Evolutionary conservation across 148 eudicot genomes (phyloP).

Genomic region (Amaranthus palmeri): DNA sequence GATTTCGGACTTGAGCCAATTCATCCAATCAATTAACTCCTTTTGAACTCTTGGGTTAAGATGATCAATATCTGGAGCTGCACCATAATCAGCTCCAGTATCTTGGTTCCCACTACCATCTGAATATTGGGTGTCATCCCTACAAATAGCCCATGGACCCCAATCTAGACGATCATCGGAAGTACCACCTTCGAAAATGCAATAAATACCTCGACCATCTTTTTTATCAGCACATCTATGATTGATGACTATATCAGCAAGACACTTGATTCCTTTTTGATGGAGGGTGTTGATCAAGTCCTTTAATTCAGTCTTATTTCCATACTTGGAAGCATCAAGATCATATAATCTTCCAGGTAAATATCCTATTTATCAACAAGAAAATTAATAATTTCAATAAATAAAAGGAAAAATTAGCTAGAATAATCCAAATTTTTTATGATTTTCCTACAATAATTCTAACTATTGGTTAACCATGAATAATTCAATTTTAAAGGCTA

Average conservation of each 20-base stretch:
- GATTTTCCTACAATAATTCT: too few relatives aligned
- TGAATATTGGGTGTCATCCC: conserved; percentile 44
- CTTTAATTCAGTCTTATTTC: conserved; percentile 36
- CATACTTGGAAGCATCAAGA: conserved; percentile 57
- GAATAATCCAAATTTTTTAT: too few relatives aligned
- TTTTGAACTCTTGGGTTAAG: conserved; percentile 53
- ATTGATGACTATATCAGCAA: conserved; percentile 77
- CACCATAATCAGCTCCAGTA: conserved; percentile 37
- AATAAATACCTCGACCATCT: conserved; percentile 57
- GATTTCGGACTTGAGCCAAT: conserved; percentile 51
- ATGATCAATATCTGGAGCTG: conserved; percentile 73
- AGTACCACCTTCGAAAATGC: conserved; percentile 75
- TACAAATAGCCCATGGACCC: conserved; percentile 63
- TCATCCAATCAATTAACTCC: conserved; percentile 72
- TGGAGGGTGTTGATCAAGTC: conserved; percentile 39
- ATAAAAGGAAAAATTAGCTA: too few relatives aligned
- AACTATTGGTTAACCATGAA: too few relatives aligned
- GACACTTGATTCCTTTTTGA: conserved; percentile 46
- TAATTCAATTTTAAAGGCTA: too few relatives aligned
- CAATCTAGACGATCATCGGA: conserved; percentile 63
- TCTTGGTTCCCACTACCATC: conserved; percentile 63
- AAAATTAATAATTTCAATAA: background rate
- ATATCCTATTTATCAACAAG: conserved; percentile 34
- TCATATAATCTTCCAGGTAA: conserved; percentile 68
- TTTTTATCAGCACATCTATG: conserved; percentile 29